Percentiles rank a stretch among this genome's conserved stretches.
Conservation (phyloP, 2,329 filamentous ascomycete species). For the Sporothrix humicola region DNA sequence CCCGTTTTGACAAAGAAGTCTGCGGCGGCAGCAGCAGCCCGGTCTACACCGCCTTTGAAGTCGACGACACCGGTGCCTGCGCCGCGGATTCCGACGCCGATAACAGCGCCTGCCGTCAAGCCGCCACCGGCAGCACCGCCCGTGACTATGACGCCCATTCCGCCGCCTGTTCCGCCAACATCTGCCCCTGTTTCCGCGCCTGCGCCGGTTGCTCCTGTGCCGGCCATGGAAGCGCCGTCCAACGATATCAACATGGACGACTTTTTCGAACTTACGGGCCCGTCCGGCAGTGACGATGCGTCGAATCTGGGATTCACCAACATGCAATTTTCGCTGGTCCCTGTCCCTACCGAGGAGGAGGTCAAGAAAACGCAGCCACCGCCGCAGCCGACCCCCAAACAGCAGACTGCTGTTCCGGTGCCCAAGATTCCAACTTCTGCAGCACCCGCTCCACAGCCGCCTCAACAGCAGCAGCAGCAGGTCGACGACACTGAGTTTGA, state of each 20-base stretch:
- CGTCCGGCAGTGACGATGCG: constrained; percentile 29
- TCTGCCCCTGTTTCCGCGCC: constrained; percentile 18
- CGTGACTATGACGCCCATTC: too few relatives aligned
- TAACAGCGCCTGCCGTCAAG: constrained; percentile 37
- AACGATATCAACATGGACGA: constrained; percentile 33
- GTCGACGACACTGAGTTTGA: constrained; percentile 52
- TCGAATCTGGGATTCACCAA: constrained; percentile 57
- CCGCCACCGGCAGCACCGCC: neutral
- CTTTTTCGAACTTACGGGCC: constrained; percentile 35
- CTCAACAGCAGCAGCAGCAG: neutral
- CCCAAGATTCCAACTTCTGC: neutral
- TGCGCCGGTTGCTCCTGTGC: constrained; percentile 38
- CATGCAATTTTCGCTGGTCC: constrained; percentile 62
- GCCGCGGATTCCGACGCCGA: constrained; percentile 37
- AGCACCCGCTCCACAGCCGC: neutral
- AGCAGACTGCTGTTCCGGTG: constrained; percentile 34
- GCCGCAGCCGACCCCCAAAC: neutral
- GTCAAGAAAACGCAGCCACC: constrained; percentile 16
- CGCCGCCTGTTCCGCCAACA: neutral
- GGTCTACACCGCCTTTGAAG: constrained; percentile 16
- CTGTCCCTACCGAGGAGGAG: constrained; percentile 41
- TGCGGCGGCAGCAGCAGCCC: neutral
- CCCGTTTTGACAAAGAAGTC: constrained; percentile 38
- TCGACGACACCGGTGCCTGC: constrained; percentile 36
- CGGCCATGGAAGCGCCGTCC: constrained; percentile 33